Conservation (phyloP, 495 filamentous ascomycete species). For the Aspergillus homomorphus region DNA sequence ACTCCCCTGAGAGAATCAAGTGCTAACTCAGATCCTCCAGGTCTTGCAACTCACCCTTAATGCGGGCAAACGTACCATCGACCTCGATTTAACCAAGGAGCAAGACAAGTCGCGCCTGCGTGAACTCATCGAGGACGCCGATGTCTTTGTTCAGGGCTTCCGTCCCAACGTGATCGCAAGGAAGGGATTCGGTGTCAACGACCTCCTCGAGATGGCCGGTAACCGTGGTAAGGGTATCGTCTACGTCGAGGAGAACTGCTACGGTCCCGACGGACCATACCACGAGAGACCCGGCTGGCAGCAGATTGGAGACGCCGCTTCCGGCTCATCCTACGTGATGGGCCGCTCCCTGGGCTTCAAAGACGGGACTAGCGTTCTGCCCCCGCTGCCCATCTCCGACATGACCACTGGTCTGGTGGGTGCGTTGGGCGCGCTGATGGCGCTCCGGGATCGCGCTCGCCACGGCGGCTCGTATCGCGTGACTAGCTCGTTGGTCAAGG, state of each 20-base stretch:
- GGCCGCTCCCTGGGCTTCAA: conserved; percentile 54
- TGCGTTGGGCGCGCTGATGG: conserved; percentile 52
- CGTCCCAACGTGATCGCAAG: conserved; percentile 49
- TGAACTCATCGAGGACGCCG: conserved; percentile 48
- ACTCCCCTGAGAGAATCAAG: not conserved
- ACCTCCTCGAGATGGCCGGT: conserved; percentile 46
- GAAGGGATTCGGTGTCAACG: conserved; percentile 48
- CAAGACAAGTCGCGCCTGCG: conserved; percentile 41
- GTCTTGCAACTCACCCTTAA: conserved; percentile 44
- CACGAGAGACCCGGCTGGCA: conserved; percentile 43
- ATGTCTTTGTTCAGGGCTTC: conserved; percentile 59
- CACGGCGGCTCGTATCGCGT: conserved; percentile 31
- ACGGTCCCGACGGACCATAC: conserved; percentile 43
- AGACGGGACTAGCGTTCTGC: conserved; percentile 60
- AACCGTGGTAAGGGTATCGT: conserved; percentile 54
- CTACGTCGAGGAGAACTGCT: conserved; percentile 64
- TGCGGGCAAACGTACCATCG: conserved; percentile 55
- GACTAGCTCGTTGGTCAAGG: conserved; percentile 26
- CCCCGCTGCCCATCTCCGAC: conserved; percentile 68
- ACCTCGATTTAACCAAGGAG: conserved; percentile 46
- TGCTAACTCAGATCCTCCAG: conserved; percentile 4
- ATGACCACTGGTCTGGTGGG: conserved; percentile 62
- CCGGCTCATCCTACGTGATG: conserved; percentile 17
- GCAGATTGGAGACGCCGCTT: conserved; percentile 46
- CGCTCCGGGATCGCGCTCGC: conserved; percentile 24